Conservation (phyloP, 768 basidiomycete species). For the Sporobolomyces pararoseus region DNA sequence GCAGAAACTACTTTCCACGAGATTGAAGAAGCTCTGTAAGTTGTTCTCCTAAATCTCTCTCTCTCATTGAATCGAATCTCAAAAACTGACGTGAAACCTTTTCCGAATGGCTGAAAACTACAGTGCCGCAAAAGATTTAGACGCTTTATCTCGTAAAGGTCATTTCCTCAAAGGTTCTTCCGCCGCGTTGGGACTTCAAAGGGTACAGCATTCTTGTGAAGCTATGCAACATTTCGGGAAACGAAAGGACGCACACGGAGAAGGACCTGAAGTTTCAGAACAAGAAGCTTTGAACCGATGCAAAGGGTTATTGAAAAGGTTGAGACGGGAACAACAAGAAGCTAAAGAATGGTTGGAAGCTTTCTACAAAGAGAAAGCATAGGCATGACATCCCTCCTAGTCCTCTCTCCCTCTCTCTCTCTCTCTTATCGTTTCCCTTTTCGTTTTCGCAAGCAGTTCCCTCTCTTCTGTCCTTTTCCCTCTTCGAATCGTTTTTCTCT, state of each 20-base stretch:
- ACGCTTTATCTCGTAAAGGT: constrained; percentile 66
- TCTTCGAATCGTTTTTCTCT: neutral
- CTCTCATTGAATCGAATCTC: neutral
- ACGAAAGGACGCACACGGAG: constrained; percentile 57
- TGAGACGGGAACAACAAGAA: constrained; percentile 64
- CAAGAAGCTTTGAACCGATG: constrained; percentile 55
- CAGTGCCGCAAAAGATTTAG: constrained; percentile 54
- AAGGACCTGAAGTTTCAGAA: constrained; percentile 42
- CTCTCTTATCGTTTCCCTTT: neutral
- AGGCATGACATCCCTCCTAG: neutral
- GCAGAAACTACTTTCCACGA: constrained; percentile 67
- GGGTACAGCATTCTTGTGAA: constrained; percentile 81
- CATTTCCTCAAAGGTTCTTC: constrained; percentile 98
- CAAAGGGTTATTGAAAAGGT: constrained; percentile 57
- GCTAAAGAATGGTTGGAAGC: constrained; percentile 67
- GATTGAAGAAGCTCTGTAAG: constrained; percentile 78
- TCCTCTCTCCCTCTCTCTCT: neutral
- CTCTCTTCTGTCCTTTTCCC: neutral
- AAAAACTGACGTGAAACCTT: too few relatives aligned
- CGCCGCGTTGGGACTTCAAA: constrained; percentile 78
- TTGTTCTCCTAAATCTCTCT: constrained; percentile 10
- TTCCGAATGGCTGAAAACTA: constrained; percentile 9
- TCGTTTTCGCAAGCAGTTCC: neutral
- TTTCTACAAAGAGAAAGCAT: constrained; percentile 49
- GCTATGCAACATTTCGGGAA: constrained; percentile 84